phyloP scores from a whole-genome alignment of 2,329 filamentous ascomycete genomes.

The Botrytis deweyae region DNA sequence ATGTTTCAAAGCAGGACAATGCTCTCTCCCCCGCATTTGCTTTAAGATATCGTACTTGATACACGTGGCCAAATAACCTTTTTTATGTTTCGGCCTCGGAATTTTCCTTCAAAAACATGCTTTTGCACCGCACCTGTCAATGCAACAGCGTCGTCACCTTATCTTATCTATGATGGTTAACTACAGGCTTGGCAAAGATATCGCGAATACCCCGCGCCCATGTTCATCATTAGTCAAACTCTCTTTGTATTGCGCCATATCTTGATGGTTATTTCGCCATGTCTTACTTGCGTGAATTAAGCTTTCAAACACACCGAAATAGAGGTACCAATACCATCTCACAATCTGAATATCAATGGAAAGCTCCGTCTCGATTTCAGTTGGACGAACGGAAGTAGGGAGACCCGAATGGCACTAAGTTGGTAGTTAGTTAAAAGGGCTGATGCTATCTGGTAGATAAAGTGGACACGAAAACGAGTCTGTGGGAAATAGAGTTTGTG shows the following conservation, averaged over 20 bases:
- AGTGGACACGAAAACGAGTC: not conserved
- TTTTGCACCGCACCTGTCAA: not conserved
- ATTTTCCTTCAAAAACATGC: not conserved
- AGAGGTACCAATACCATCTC: not conserved
- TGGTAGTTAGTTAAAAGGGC: too few species aligned
- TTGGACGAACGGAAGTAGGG: not conserved
- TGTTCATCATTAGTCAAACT: not conserved
- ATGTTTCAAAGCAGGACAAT: not conserved
- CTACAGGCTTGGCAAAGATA: not conserved
- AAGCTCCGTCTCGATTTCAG: not conserved
- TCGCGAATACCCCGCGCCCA: not conserved
- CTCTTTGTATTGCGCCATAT: not conserved
- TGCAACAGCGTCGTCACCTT: not conserved
- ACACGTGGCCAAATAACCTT: not conserved
- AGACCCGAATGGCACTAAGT: not conserved
- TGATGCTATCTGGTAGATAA: not conserved
- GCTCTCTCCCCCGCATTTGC: not conserved
- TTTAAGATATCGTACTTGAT: not conserved
- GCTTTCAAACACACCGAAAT: not conserved
- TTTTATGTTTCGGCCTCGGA: not conserved
- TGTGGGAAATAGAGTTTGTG: not conserved
- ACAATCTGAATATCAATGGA: not conserved
- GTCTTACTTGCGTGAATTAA: not conserved
- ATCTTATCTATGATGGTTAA: not conserved
- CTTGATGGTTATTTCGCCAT: not conserved